Percentiles rank a stretch among this genome's conserved stretches.
phyloP scores from a whole-genome alignment of 2,329 filamentous ascomycete species.

The Clarireedia hainanense region DNA sequence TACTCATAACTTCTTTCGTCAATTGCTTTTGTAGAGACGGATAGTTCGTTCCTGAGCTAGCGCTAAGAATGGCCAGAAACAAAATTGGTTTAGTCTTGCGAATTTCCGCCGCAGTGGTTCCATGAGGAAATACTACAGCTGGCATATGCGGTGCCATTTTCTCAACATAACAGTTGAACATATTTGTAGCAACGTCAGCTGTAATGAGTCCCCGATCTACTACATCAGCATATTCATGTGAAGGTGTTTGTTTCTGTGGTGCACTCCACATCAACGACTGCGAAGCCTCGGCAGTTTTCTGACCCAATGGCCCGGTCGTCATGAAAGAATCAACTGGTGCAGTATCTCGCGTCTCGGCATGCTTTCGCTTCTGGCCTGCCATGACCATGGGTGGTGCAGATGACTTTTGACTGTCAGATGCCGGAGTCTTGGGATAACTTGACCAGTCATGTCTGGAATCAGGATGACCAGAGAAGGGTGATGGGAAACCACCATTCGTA shows the following conservation, averaged over 20 bases:
- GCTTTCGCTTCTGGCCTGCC: conserved; percentile 30
- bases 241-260: conserved; percentile 9
- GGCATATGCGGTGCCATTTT: conserved; percentile 55
- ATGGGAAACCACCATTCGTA: conserved; percentile 25
- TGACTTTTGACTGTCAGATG: conserved; percentile 18
- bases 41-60: conserved; percentile 51
- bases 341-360: conserved; percentile 20
- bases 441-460: conserved; percentile 22
- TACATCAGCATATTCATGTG: conserved; percentile 32
- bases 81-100: conserved; percentile 54
- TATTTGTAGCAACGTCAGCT: conserved; percentile 43
- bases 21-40: conserved; percentile 35
- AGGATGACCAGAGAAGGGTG: conserved; percentile 17
- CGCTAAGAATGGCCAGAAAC: conserved; percentile 60
- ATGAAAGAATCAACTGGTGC: conserved; percentile 6
- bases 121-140: conserved; percentile 50
- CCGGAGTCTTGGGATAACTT: conserved; percentile 22
- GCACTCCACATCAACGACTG: background rate
- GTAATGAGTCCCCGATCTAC: conserved; percentile 54
- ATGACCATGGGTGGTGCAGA: conserved; percentile 28
- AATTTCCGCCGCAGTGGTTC: conserved; percentile 46
- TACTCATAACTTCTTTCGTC: conserved; percentile 40
- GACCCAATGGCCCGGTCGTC: background rate
- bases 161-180: conserved; percentile 51
- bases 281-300: background rate